Conservation (phyloP, 2,329 filamentous ascomycete genomes). For the Epichloe gansuensis region DNA sequence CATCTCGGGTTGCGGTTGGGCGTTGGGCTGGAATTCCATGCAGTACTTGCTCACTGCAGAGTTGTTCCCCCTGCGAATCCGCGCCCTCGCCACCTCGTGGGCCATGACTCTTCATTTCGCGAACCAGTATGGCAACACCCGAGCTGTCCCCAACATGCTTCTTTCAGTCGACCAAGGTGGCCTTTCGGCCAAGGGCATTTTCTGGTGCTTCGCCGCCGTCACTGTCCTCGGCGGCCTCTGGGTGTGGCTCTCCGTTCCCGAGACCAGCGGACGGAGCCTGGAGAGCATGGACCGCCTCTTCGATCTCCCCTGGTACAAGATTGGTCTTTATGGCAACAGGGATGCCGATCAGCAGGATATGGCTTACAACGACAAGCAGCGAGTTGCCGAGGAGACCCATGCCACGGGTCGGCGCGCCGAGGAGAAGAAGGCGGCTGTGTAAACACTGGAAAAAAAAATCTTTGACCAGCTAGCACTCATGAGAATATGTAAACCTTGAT, state of each 20-base stretch:
- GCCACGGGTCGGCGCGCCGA: conserved; percentile 24
- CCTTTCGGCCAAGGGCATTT: conserved; percentile 51
- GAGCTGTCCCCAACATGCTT: conserved; percentile 65
- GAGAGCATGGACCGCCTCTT: conserved; percentile 64
- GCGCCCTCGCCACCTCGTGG: conserved; percentile 56
- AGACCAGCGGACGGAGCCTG: conserved; percentile 52
- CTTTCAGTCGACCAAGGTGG: conserved; percentile 33
- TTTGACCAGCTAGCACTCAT: no score
- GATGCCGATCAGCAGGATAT: conserved; percentile 36
- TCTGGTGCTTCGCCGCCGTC: conserved; percentile 61
- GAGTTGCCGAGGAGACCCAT: conserved; percentile 19
- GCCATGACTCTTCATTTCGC: conserved; percentile 70
- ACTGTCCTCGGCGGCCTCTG: conserved; percentile 55
- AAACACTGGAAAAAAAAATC: no score
- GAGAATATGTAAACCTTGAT: no score
- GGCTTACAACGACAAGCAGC: conserved; percentile 31
- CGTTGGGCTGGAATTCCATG: conserved; percentile 61
- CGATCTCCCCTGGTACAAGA: conserved; percentile 59
- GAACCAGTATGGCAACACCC: conserved; percentile 66
- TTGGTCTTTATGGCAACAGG: conserved; percentile 45
- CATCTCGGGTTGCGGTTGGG: conserved; percentile 55
- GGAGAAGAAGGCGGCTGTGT: no score
- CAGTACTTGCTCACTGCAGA: conserved; percentile 70
- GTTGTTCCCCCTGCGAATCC: conserved; percentile 61
- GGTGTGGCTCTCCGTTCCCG: conserved; percentile 62